Evolutionary conservation across 1,284 basidiomycete genomes (phyloP).

Genomic region (Porodaedalea pini): DNA sequence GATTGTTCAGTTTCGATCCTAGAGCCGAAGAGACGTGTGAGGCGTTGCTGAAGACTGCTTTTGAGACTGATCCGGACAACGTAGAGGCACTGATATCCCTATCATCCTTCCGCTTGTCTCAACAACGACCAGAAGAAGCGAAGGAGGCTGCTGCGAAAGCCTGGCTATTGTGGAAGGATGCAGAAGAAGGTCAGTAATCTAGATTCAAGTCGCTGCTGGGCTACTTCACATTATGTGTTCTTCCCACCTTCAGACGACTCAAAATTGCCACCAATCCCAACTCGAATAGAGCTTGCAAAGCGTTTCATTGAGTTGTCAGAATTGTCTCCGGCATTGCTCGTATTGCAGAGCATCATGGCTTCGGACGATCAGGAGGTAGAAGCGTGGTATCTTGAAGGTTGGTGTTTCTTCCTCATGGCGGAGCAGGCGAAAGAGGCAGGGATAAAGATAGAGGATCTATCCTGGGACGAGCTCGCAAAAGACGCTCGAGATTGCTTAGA

Average conservation of each 20-base stretch:
- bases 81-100: conserved; percentile 79
- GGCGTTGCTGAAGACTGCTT: conserved; percentile 65
- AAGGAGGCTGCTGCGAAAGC: conserved; percentile 65
- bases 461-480: conserved; percentile 76
- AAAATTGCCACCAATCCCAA: conserved; percentile 70
- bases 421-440: conserved; percentile 55
- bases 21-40: conserved; percentile 82
- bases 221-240: background rate
- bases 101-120: conserved; percentile 87
- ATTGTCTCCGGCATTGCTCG: conserved; percentile 68
- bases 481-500: conserved; percentile 82
- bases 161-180: conserved; percentile 72
- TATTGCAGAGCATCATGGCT: conserved; percentile 77
- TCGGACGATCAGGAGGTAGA: conserved; percentile 87
- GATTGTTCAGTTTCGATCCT: conserved; percentile 65
- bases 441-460: conserved; percentile 55
- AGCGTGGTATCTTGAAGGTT: conserved; percentile 93
- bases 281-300: conserved; percentile 74
- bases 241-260: conserved; percentile 51
- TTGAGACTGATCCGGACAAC: conserved; percentile 75
- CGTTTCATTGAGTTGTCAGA: conserved; percentile 80
- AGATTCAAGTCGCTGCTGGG: background rate
- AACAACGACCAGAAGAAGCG: conserved; percentile 80
- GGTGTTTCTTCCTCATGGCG: conserved; percentile 84
- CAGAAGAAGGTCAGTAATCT: conserved; percentile 50